Base-by-base conservation (phyloP, 495 filamentous ascomycete species). In the Chaetomium tenue region DNA sequence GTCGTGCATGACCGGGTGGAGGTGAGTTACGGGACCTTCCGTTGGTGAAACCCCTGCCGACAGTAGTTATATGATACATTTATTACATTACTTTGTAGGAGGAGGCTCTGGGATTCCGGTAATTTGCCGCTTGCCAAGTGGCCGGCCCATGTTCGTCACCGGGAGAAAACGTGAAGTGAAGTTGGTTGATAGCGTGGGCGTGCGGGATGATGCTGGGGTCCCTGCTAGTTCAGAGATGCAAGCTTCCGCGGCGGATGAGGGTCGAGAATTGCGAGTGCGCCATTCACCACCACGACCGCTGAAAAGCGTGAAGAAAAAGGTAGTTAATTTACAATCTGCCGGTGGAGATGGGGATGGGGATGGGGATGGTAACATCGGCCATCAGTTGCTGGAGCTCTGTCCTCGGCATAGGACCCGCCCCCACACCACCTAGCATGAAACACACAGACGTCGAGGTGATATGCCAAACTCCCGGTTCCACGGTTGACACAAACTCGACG, bases 101-200 rank as follows among this genome's bases (percentile, higher is more conserved):
- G 63, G 65, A 60, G 65, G 59, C 65, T 67, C 62, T 65, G 39
- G 47, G 37, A 16, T 23, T 25, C 71, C 71, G 71, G 71, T 73
- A 71, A 73, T 73, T 73, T 73, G 68, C 53, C 23, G 39, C 15
- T 37, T 61, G 71, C 69, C 67, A 73, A 73, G 71, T 63, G 63
- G 71, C 71, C 71, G 71, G 62, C 28, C 52, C 44, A 57, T 54
- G 67, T 28, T 30, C 51, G 66, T 64, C 62, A 55, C 28, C 30
- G 44, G 47, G 50, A 50, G 39, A 16, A 68, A 22, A 33, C 13
- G 50, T 22, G 33, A 63, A 58, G 22, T 37, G 60, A 63, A 33
- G 44, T 48, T 56, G 23, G 23, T 51, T 37, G 26, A 48, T 22
- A 44, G 50, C 58, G 9, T 39, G 53, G 44, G 18, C n/a, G 50